These are phyloP conservation scores for Pleurotus tuber-regium DNA, from an alignment of 768 basidiomycete species.

Conservation along the genomic window DNA sequence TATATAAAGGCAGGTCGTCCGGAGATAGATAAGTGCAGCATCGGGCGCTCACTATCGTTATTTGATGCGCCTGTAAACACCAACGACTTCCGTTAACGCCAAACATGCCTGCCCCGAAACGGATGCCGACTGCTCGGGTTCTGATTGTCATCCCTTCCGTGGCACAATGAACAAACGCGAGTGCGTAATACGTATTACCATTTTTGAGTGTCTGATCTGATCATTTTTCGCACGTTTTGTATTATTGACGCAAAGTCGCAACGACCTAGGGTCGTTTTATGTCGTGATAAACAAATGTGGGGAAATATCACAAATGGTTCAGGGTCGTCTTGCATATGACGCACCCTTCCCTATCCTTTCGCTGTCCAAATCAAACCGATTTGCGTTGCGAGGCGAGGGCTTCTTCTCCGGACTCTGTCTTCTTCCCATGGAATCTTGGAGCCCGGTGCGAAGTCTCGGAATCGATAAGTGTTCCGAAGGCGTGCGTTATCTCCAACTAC, in stretches of 20 bases:
- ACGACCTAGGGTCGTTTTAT: not conserved
- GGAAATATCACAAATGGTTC: not conserved
- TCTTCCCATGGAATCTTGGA: too few species aligned
- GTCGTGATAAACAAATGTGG: not conserved
- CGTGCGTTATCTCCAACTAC: too few species aligned
- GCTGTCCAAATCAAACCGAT: not conserved
- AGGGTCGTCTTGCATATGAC: not conserved
- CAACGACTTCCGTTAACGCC: too few species aligned
- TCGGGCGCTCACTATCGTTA: not conserved
- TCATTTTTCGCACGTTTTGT: not conserved
- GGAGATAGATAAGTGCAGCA: constrained; percentile 2
- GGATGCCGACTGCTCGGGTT: not conserved
- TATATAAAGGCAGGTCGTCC: not conserved
- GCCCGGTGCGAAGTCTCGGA: too few species aligned
- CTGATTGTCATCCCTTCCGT: too few species aligned
- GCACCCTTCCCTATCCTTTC: too few species aligned
- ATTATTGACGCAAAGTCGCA: not conserved
- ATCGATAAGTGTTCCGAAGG: too few species aligned
- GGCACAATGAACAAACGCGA: too few species aligned
- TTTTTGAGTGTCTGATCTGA: not conserved
- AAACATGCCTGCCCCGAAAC: too few species aligned
- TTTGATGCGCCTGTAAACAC: constrained; percentile 2
- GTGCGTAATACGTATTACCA: too few species aligned
- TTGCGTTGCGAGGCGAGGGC: too few species aligned
- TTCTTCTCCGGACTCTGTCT: too few species aligned